Conservation (phyloP, 305 asterid genomes). For the Fraxinus angustifolia region DNA sequence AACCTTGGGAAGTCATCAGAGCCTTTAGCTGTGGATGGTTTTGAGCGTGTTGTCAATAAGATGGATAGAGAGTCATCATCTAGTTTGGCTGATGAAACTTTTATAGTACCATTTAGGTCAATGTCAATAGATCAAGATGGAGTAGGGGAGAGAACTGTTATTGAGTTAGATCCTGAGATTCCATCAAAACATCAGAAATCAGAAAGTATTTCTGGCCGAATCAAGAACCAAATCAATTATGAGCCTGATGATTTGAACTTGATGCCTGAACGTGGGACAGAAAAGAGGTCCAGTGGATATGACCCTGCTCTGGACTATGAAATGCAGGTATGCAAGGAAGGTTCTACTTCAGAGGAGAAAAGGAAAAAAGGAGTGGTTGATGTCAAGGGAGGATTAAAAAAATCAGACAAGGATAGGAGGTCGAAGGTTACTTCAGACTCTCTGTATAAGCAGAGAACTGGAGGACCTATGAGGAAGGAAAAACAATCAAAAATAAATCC, state of each 20-base stretch:
- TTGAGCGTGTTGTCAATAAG: slow-evolving; percentile 33
- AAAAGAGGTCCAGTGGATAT: slow-evolving; percentile 49
- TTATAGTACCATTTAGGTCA: slow-evolving; percentile 75
- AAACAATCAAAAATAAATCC: slow-evolving; percentile 67
- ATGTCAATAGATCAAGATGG: slow-evolving; percentile 52
- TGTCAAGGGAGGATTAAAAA: slow-evolving; percentile 45
- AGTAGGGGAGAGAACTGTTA: slow-evolving; percentile 47
- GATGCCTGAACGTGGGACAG: slow-evolving; percentile 77
- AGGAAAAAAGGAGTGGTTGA: slow-evolving; percentile 36
- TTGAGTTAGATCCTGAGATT: slow-evolving; percentile 72
- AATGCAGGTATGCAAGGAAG: slow-evolving; percentile 63
- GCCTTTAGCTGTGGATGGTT: slow-evolving; percentile 46
- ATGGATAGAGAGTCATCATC: slow-evolving; percentile 44
- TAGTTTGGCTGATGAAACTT: slow-evolving; percentile 66
- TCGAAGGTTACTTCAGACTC: slow-evolving; percentile 48
- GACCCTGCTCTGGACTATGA: slow-evolving; percentile 74
- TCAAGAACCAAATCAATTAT: slow-evolving; percentile 41
- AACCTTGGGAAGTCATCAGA: slow-evolving; percentile 47
- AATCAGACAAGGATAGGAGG: slow-evolving; percentile 55
- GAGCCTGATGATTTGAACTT: slow-evolving; percentile 83
- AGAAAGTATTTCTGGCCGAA: slow-evolving; percentile 37
- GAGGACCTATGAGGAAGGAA: slow-evolving; percentile 72
- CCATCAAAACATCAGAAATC: slow-evolving; percentile 50
- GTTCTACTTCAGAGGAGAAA: slow-evolving; percentile 36
- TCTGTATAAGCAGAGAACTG: slow-evolving; percentile 57